Evolutionary conservation across 345 rosid species (phyloP), one percentile per base, ranked within the genome.

Genomic region (Brassica juncea): DNA sequence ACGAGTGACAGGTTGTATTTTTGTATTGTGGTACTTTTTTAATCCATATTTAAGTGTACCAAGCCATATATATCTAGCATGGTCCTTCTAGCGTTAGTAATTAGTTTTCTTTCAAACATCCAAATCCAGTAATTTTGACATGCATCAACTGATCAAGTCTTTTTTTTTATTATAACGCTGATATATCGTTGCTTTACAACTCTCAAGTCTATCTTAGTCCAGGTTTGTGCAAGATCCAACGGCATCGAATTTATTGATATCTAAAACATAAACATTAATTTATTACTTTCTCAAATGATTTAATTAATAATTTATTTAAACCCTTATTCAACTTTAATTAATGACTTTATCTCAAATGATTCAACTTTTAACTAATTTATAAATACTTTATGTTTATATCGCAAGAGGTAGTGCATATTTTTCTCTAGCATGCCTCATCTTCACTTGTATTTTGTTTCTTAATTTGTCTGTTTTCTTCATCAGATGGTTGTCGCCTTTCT

Each of bases 391-490:
- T 15, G 15, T 3, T 8, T 8, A 4, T 30, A 47, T 21, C 11
- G 6, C 61, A 69, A 52, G 16, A 25, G 59, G 39, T 69, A 42
- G 1, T 8, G 23, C 23, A 25, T 52, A 37, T 42, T n/a, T 8
- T 15, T 62, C 35, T 72, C 68, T 72, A 59, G 3, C 65, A 72
- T 31, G 68, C 68, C 28, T 66, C 73, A 31, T 66, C 63, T 78
- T 72, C 69, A 44, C 69, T 79, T 37, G 74, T 79, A 16, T 73
- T 67, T 68, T 79, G 82, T 60, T 79, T 79, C 77, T 79, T 79
- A 59, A 30, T 79, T 61, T 73, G 74, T 67, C 73, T 79, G 23
- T 60, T 35, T 59, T 73, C 77, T 73, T 67, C 82, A 59, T 67
- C 63, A 1, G 44, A 73, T 67, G 78, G 9, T 42, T 73, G 31